Percentiles rank a stretch among this genome's conserved stretches.
phyloP scores from a whole-genome alignment of 805 yeast genomes.

The Clavispora vitiphila region DNA sequence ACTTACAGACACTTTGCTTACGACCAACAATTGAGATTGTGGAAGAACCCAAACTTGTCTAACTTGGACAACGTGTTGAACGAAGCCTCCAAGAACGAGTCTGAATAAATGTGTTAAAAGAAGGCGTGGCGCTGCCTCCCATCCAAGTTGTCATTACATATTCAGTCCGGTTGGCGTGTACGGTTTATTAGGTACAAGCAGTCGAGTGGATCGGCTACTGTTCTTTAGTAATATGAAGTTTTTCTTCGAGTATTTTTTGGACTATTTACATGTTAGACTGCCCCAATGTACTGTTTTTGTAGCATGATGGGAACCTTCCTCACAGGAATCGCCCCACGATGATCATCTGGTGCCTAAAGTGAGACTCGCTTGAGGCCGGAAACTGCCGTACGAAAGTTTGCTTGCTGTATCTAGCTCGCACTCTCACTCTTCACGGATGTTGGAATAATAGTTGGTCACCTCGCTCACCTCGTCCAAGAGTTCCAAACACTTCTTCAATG shows the following conservation, averaged over 20 bases:
- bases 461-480: constrained; percentile 78
- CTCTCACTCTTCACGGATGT: constrained; percentile 44
- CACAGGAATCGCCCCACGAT: neutral
- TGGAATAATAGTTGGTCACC: constrained; percentile 74
- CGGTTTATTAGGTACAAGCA: neutral
- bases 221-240: neutral
- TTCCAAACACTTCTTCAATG: constrained; percentile 52
- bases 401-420: too few relatives aligned
- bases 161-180: neutral
- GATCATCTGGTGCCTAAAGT: too few relatives aligned
- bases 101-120: constrained; percentile 5
- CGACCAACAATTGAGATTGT: constrained; percentile 42
- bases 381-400: too few relatives aligned
- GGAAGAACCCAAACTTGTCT: constrained; percentile 43
- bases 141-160: neutral
- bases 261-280: neutral
- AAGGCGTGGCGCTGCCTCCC: neutral
- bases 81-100: constrained; percentile 26
- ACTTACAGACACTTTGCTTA: constrained; percentile 45
- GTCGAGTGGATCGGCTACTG: neutral
- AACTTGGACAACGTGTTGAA: constrained; percentile 38
- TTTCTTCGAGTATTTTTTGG: neutral
- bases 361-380: too few relatives aligned
- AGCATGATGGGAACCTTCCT: neutral
- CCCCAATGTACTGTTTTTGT: neutral